Evolutionary conservation across 768 basidiomycete genomes (phyloP).

Genomic region (Leccinum imitatum): DNA sequence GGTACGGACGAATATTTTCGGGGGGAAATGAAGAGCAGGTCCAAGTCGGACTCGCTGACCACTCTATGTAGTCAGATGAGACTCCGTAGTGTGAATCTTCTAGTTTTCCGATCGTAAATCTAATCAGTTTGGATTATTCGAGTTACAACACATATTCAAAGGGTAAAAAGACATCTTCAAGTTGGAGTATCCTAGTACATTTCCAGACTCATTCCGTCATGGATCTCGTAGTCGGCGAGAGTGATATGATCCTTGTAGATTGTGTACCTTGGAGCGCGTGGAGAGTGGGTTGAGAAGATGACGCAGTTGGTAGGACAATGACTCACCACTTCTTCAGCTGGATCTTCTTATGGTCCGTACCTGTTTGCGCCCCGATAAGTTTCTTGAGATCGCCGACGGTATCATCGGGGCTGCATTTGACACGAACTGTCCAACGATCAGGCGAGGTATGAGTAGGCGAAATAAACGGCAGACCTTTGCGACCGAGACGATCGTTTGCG

Average conservation of each 20-base stretch:
- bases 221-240: slow-evolving; percentile 86
- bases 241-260: slow-evolving; percentile 97
- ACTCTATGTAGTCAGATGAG: neutral
- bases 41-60: slow-evolving; percentile 3
- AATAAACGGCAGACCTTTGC: slow-evolving; percentile 63
- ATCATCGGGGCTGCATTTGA: slow-evolving; percentile 93
- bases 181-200: slow-evolving; percentile 64
- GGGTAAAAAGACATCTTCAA: neutral
- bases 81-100: too few relatives aligned
- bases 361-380: slow-evolving; percentile 94
- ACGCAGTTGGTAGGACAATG: neutral
- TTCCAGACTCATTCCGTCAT: slow-evolving; percentile 92
- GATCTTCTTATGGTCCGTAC: slow-evolving; percentile 84
- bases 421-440: slow-evolving; percentile 63
- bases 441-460: neutral
- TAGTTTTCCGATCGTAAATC: too few relatives aligned
- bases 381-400: slow-evolving; percentile 97
- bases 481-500: slow-evolving; percentile 92
- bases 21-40: slow-evolving; percentile 8
- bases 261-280: slow-evolving; percentile 64
- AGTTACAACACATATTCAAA: too few relatives aligned
- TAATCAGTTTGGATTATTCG: too few relatives aligned
- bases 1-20: slow-evolving; percentile 2
- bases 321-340: slow-evolving; percentile 94
- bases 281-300: neutral